Evolutionary conservation across 176 grass and related monocot genomes (phyloP).

Genomic region (Elymus sibiricus): DNA sequence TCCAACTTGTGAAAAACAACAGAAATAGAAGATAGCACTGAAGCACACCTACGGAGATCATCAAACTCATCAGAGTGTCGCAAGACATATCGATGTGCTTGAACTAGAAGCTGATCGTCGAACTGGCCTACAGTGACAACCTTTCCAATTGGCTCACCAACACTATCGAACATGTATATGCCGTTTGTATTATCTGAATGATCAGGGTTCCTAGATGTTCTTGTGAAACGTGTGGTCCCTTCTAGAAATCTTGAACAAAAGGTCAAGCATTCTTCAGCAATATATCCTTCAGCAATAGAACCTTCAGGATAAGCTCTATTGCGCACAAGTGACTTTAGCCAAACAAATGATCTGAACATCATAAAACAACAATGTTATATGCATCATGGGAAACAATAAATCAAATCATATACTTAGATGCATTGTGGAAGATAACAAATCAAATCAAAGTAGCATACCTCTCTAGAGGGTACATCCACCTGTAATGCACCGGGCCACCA

Average conservation of each 20-base stretch:
- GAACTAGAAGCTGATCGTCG: not conserved
- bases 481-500: too few relatives aligned
- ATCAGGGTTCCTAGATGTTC: not conserved
- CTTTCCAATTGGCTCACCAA: slow-evolving; percentile 7
- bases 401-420: not conserved
- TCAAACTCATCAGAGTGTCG: not conserved
- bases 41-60: not conserved
- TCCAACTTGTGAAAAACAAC: not conserved
- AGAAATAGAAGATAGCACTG: not conserved
- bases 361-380: not conserved
- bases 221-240: not conserved
- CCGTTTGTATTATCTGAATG: not conserved
- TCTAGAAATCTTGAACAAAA: slow-evolving; percentile 30
- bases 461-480: slow-evolving; percentile 41
- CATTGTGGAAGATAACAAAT: not conserved
- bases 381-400: not conserved
- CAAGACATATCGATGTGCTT: slow-evolving; percentile 12
- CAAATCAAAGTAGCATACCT: slow-evolving; percentile 2
- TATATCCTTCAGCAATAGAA: slow-evolving; percentile 35
- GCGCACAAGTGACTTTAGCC: not conserved
- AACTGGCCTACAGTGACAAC: not conserved
- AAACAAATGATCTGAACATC: slow-evolving; percentile 3
- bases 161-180: not conserved
- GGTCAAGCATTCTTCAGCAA: slow-evolving; percentile 13
- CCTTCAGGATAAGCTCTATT: slow-evolving; percentile 28